phyloP scores from a whole-genome alignment of 2,329 filamentous ascomycete genomes.

The Fusarium beomiforme region DNA sequence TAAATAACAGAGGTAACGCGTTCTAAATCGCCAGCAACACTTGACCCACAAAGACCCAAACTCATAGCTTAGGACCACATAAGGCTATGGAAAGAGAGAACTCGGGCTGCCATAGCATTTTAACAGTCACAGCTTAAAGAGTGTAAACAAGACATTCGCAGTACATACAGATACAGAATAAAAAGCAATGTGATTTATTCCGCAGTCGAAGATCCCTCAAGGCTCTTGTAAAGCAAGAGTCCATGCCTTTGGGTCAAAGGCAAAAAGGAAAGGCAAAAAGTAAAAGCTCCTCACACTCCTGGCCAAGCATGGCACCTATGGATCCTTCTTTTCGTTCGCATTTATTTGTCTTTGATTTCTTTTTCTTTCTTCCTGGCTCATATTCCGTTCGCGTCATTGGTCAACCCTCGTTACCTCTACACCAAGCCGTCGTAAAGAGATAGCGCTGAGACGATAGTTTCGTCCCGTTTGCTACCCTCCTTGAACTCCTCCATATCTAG shows the following conservation, averaged over 20 bases:
- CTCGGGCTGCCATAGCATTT: not conserved
- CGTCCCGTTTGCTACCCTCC: slow-evolving; percentile 97
- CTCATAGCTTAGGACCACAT: no score
- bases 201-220: slow-evolving; percentile 38
- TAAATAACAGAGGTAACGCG: no score
- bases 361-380: not conserved
- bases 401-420: slow-evolving; percentile 51
- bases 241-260: slow-evolving; percentile 18
- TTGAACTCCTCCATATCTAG: slow-evolving; percentile 99
- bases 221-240: slow-evolving; percentile 33
- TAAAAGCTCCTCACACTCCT: slow-evolving; percentile 43
- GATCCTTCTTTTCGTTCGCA: slow-evolving; percentile 36
- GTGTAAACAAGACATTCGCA: not conserved
- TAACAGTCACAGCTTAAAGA: not conserved
- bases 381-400: slow-evolving; percentile 1
- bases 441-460: slow-evolving; percentile 97
- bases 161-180: not conserved
- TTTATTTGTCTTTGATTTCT: slow-evolving; percentile 17
- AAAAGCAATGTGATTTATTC: slow-evolving; percentile 35
- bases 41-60: not conserved
- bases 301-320: slow-evolving; percentile 30
- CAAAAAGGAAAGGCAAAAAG: slow-evolving; percentile 41
- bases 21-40: no score
- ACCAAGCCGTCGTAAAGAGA: slow-evolving; percentile 97
- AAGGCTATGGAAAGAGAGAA: not conserved